Evolutionary conservation across 2,329 filamentous ascomycete genomes (phyloP).

Genomic region (Falciphora oryzae): DNA sequence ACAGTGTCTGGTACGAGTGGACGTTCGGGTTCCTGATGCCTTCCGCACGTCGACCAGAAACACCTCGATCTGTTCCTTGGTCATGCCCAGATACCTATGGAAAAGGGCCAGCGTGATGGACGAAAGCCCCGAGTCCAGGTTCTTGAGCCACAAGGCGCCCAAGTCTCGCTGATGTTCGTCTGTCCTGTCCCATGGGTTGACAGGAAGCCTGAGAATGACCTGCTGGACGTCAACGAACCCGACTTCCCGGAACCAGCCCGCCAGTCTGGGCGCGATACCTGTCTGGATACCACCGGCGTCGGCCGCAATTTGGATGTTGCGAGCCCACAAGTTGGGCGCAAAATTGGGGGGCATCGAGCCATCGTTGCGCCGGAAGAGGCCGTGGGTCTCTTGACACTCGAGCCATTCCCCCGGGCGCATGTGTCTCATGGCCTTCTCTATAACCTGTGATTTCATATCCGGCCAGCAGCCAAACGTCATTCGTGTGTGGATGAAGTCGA

Average conservation of each 20-base stretch:
- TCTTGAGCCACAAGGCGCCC: constrained; percentile 25
- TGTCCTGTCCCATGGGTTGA: constrained; percentile 25
- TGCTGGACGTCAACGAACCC: constrained; percentile 28
- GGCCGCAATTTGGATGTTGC: constrained; percentile 17
- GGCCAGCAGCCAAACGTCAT: constrained; percentile 44
- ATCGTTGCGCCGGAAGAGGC: constrained; percentile 20
- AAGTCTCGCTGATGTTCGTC: constrained; percentile 14
- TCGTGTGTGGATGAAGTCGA: constrained; percentile 51
- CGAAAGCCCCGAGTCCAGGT: constrained; percentile 24
- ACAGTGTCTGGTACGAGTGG: constrained; percentile 44
- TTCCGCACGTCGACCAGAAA: constrained; percentile 43
- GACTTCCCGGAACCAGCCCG: constrained; percentile 20
- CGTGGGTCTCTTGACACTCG: constrained; percentile 45
- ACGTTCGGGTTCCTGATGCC: constrained; percentile 38
- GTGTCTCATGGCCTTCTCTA: constrained; percentile 44
- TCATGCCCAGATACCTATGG: constrained; percentile 32
- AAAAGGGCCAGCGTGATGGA: constrained; percentile 25
- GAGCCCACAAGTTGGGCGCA: constrained; percentile 17
- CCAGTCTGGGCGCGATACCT: constrained; percentile 16
- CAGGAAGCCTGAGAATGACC: constrained; percentile 24
- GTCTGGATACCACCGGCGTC: constrained; percentile 17
- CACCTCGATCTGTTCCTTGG: constrained; percentile 44
- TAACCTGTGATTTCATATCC: constrained; percentile 41
- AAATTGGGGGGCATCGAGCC: constrained; percentile 17
- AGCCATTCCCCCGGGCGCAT: constrained; percentile 48